These are phyloP conservation scores for Pouteria glomerata DNA, from an alignment of 148 eudicot genomes.

Conservation along the genomic window DNA sequence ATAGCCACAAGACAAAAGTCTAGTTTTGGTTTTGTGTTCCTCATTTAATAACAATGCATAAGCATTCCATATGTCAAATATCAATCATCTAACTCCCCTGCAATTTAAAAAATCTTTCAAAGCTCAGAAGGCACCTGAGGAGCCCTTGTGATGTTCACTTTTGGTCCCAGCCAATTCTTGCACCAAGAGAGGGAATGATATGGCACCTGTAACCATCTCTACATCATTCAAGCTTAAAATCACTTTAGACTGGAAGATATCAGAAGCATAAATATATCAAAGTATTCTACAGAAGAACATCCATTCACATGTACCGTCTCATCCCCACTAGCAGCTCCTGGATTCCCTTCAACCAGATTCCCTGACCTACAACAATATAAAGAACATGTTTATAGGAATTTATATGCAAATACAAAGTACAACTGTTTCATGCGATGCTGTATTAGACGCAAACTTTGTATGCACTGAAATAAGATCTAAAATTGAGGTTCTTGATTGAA, in stretches of 20 bases:
- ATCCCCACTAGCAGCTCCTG: slow-evolving; percentile 86
- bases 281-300: not conserved
- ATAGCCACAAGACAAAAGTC: too few species aligned
- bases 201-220: slow-evolving; percentile 54
- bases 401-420: too few species aligned
- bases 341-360: slow-evolving; percentile 81
- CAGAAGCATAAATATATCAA: not conserved
- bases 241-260: not conserved
- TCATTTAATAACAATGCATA: too few species aligned
- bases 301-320: slow-evolving; percentile 63
- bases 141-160: slow-evolving; percentile 91
- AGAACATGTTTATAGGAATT: slow-evolving; percentile 2
- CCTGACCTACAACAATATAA: slow-evolving; percentile 63
- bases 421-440: not conserved
- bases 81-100: too few species aligned
- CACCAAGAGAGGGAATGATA: slow-evolving; percentile 99
- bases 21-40: too few species aligned
- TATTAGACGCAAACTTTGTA: not conserved
- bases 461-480: too few species aligned
- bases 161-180: slow-evolving; percentile 92
- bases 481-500: too few species aligned
- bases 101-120: too few species aligned
- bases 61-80: too few species aligned
- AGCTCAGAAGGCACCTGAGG: too few species aligned
- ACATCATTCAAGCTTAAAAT: slow-evolving; percentile 2